Evolutionary conservation across 768 basidiomycete species (phyloP).

Genomic region (Gymnopilus dilepis): DNA sequence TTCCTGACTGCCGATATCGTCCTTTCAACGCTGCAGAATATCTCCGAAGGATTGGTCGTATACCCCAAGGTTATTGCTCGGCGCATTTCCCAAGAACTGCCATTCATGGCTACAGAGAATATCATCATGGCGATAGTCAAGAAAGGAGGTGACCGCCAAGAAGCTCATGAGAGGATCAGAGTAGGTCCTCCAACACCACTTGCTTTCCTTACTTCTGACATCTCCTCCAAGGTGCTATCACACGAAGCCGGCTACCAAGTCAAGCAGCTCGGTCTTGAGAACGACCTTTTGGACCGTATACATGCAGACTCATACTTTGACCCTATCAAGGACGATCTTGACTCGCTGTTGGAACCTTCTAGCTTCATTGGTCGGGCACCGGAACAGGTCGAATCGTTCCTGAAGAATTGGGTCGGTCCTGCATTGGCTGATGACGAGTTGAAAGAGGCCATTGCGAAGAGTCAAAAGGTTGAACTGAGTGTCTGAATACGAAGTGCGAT

Average conservation of each 20-base stretch:
- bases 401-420: constrained; percentile 88
- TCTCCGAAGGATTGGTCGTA: constrained; percentile 97
- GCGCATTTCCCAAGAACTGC: constrained; percentile 91
- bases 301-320: constrained; percentile 85
- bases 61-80: constrained; percentile 96
- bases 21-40: constrained; percentile 93
- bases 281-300: constrained; percentile 93
- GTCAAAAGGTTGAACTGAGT: constrained; percentile 66
- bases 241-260: constrained; percentile 95
- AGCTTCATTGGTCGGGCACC: constrained; percentile 95
- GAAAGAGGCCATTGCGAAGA: constrained; percentile 53
- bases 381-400: constrained; percentile 90
- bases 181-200: constrained; percentile 43
- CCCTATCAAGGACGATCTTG: constrained; percentile 82
- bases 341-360: constrained; percentile 77
- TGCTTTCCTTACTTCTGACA: constrained; percentile 1
- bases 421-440: constrained; percentile 68
- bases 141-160: constrained; percentile 92
- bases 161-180: constrained; percentile 94
- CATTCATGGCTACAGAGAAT: constrained; percentile 99
- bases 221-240: constrained; percentile 69
- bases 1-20: constrained; percentile 98
- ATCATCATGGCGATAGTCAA: constrained; percentile 99
- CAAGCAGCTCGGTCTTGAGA: constrained; percentile 92
- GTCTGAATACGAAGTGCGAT: constrained; percentile 42